Evolutionary conservation across 2,329 filamentous ascomycete genomes (phyloP).

Genomic region (Diaporthe sp.): DNA sequence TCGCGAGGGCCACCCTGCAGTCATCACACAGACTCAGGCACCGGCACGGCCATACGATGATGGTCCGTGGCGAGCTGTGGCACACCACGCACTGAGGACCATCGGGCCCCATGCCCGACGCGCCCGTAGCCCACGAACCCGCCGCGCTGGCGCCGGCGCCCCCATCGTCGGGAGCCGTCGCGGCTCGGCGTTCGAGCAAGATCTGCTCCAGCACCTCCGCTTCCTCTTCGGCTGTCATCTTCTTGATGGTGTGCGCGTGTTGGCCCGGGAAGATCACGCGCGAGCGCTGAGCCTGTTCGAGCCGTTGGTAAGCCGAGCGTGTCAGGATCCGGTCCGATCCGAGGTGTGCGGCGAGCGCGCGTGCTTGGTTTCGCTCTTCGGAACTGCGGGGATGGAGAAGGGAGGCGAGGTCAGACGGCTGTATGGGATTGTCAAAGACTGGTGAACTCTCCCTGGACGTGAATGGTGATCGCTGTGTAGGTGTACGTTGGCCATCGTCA

Average conservation of each 20-base stretch:
- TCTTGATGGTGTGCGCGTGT: conserved; percentile 54
- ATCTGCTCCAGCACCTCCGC: conserved; percentile 73
- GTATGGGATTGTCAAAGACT: conserved; percentile 72
- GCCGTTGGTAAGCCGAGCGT: conserved; percentile 79
- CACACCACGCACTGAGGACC: conserved; percentile 94
- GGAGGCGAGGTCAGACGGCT: conserved; percentile 78
- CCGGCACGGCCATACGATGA: conserved; percentile 96
- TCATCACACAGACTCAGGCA: conserved; percentile 96
- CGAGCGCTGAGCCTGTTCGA: conserved; percentile 77
- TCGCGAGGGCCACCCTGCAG: conserved; percentile 90
- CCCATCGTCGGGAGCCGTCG: conserved; percentile 42
- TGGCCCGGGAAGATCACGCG: conserved; percentile 72
- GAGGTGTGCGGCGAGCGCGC: conserved; percentile 84
- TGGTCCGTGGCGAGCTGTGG: conserved; percentile 85
- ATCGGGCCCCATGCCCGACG: conserved; percentile 77
- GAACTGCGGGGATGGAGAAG: conserved; percentile 84
- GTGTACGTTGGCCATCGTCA: conserved; percentile 74
- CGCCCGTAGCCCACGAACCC: conserved; percentile 77
- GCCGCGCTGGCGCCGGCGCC: conserved; percentile 41
- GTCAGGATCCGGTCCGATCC: conserved; percentile 81
- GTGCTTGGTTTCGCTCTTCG: conserved; percentile 85
- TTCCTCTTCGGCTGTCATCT: conserved; percentile 70
- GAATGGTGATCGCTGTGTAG: conserved; percentile 75
- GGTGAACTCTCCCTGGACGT: conserved; percentile 68
- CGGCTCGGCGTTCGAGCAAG: conserved; percentile 65